Base-by-base conservation (phyloP, 2,329 filamentous ascomycete species). In the Zymoseptoria crescenta region DNA sequence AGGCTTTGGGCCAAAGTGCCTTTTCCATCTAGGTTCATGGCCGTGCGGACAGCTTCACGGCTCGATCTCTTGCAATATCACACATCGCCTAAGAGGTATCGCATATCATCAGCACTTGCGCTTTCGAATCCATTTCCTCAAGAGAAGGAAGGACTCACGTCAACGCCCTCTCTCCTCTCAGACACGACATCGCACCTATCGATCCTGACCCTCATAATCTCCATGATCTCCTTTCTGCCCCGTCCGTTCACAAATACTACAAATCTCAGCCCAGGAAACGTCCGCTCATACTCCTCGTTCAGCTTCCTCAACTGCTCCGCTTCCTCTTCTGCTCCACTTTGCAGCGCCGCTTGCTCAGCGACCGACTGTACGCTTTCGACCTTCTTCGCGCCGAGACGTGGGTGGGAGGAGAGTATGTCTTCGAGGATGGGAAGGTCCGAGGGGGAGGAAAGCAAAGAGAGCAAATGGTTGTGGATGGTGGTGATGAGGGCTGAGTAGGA, bases 201-300 rank as follows among this genome's bases (percentile, higher is more conserved):
- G 68, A 96, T 96, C 56, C 92, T 81, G 56, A 75, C 72, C 62
- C 81, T 81, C 89, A 96, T 96, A 68, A 96, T 86, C 62, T 83
- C 79, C 87, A 96, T 90, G 57, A 96, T 87, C 62, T 83, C 82
- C 1, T 82, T 80, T 58, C 91, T 80, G 49, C 83, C 81, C 52
- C 92, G 82, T 0, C 90, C 91, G 72, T 96, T 92, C 58, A 96
- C 93, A 72, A 96, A 96, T 19, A 93, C 89, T 70, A 96, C 90
- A 77, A 95, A 96, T 74, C 87, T 81, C 70, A 96, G 73, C 0
- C 92, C 90, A 0, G 91, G 90, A 73, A 93, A 96, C 58, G 68
- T 80, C n/a, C 77, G 77, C 73, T 96, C 92, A 71, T 96, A 96
- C 73, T 89, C 83, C 9, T 74, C 74, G 70, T 96, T 96, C 67